A percentile compares a stretch with the other conserved stretches of the same genome.
phyloP scores from a whole-genome alignment of 495 filamentous ascomycete genomes.

The Neurospora sp. region DNA sequence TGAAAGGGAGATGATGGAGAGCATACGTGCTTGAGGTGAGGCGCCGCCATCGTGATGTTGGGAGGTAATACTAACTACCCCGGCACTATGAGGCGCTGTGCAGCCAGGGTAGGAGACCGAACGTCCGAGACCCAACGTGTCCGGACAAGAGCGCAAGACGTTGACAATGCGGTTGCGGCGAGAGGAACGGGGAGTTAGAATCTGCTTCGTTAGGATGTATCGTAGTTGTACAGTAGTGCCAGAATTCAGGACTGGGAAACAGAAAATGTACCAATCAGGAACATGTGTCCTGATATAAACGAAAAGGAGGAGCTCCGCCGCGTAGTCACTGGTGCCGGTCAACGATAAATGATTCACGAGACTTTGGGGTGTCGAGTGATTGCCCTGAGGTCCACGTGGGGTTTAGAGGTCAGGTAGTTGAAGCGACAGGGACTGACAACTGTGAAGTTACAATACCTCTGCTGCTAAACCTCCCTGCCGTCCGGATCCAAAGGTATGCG shows the following conservation, averaged over 20 bases:
- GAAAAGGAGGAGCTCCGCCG: neutral
- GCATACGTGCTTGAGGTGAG: conserved; percentile 23
- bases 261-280: neutral
- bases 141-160: neutral
- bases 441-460: neutral
- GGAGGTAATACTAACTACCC: neutral
- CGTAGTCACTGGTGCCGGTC: neutral
- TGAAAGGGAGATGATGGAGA: neutral
- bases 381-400: neutral
- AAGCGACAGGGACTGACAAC: neutral
- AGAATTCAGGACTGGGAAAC: neutral
- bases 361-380: neutral
- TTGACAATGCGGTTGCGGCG: neutral
- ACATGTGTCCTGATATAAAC: neutral
- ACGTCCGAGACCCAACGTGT: neutral
- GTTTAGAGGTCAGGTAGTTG: neutral
- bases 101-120: neutral
- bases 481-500: neutral
- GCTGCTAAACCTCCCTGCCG: neutral
- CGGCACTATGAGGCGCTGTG: neutral
- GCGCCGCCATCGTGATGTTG: conserved; percentile 19
- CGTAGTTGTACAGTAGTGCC: neutral
- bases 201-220: neutral
- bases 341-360: neutral
- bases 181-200: neutral